Evolutionary conservation across 331 rosid species (phyloP).

Genomic region (Rhamnella rubrinervis): DNA sequence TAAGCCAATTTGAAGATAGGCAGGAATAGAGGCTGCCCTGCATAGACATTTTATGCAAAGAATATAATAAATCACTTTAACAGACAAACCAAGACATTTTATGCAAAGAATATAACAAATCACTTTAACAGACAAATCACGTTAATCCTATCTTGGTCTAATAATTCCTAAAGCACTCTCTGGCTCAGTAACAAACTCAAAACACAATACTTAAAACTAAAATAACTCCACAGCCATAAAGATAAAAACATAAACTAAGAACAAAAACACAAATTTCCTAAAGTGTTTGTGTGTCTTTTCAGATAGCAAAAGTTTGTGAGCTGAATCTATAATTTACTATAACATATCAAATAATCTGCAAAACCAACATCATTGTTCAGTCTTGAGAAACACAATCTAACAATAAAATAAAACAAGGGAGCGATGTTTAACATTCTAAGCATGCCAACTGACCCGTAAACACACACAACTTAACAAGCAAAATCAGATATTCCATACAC

Average conservation of each 20-base stretch:
- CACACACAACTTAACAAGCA: neutral
- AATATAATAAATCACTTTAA: conserved; percentile 6
- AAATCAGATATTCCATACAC: neutral
- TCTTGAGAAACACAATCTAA: neutral
- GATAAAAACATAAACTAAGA: too few relatives aligned
- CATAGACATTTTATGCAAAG: conserved; percentile 16
- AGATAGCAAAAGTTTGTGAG: neutral
- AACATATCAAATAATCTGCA: neutral
- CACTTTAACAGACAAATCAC: neutral
- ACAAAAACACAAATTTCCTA: too few relatives aligned
- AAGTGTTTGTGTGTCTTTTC: too few relatives aligned
- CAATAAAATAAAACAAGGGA: neutral
- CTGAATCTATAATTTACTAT: neutral
- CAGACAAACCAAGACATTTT: neutral
- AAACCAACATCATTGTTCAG: neutral
- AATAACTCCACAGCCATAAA: neutral
- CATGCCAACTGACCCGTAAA: neutral
- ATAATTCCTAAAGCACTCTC: neutral
- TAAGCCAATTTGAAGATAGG: conserved; percentile 59
- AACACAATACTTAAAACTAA: neutral
- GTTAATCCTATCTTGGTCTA: neutral
- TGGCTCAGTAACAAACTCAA: neutral
- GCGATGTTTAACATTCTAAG: neutral
- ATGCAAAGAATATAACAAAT: conserved; percentile 9
- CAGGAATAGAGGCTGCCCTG: conserved; percentile 77